Percentiles rank a stretch among this genome's conserved stretches.
These are phyloP conservation scores for Colletotrichum lindemuthianum DNA, from an alignment of 2,329 filamentous ascomycete genomes.

Conservation along the genomic window DNA sequence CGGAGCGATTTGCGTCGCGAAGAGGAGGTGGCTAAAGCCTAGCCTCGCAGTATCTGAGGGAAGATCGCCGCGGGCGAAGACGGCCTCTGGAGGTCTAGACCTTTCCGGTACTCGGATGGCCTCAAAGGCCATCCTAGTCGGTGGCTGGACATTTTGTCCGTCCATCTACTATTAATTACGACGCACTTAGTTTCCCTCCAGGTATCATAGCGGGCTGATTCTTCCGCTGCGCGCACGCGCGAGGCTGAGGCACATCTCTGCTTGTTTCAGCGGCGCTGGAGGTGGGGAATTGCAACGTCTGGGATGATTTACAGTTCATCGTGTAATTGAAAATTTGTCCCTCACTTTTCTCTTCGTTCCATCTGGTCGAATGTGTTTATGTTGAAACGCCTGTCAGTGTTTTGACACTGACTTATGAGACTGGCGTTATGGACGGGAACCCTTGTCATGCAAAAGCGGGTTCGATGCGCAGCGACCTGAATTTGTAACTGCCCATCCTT, in stretches of 20 bases:
- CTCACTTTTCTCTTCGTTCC: conserved; percentile 4
- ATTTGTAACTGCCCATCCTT: too few relatives aligned
- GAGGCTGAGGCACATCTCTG: conserved; percentile 8
- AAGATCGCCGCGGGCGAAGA: conserved; percentile 18
- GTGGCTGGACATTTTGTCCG: background rate
- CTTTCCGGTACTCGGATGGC: background rate
- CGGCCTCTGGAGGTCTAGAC: conserved; percentile 23
- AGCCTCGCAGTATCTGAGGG: conserved; percentile 1
- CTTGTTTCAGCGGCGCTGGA: conserved; percentile 14
- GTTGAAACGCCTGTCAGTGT: background rate
- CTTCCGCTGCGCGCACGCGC: background rate
- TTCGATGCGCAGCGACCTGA: too few relatives aligned
- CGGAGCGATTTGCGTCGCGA: conserved; percentile 5
- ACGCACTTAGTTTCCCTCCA: too few relatives aligned
- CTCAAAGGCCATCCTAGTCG: background rate
- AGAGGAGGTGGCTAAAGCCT: conserved; percentile 3
- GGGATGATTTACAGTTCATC: conserved; percentile 22
- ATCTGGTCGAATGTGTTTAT: background rate
- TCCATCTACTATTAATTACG: too few relatives aligned
- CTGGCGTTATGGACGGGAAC: too few relatives aligned
- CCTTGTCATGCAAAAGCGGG: too few relatives aligned
- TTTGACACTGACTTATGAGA: background rate
- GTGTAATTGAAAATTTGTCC: conserved; percentile 4
- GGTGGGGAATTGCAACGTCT: too few relatives aligned
- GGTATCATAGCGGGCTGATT: background rate